phyloP scores from a whole-genome alignment of 2,329 filamentous ascomycete genomes.

The Alternaria infectoria region DNA sequence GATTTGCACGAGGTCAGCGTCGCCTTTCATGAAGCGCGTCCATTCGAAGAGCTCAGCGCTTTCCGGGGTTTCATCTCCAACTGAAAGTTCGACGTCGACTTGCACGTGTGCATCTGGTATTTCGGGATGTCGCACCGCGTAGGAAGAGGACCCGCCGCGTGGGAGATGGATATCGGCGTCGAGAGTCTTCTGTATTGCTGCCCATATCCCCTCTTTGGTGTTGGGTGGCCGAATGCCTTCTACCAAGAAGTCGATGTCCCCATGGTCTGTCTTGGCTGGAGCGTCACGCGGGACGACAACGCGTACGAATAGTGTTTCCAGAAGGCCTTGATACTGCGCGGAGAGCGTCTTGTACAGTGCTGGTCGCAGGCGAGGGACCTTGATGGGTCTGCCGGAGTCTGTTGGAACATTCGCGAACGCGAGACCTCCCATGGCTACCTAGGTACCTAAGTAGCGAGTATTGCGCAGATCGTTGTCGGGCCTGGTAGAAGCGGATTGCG shows the following conservation, averaged over 20 bases:
- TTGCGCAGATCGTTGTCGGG: background rate
- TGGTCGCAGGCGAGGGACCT: constrained; percentile 70
- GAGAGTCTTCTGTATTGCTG: constrained; percentile 51
- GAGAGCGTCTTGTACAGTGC: constrained; percentile 63
- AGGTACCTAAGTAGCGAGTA: background rate
- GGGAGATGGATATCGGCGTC: constrained; percentile 49
- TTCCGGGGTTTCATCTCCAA: constrained; percentile 36
- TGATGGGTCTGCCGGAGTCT: constrained; percentile 53
- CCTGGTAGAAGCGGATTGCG: background rate
- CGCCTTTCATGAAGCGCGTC: constrained; percentile 71
- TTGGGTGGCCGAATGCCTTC: constrained; percentile 17
- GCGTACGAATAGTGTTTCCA: constrained; percentile 60
- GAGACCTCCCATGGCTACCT: constrained; percentile 67
- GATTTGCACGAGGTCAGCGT: constrained; percentile 74
- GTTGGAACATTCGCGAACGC: constrained; percentile 37
- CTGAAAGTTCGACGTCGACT: constrained; percentile 69
- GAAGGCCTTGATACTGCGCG: constrained; percentile 52
- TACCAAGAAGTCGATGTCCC: constrained; percentile 77
- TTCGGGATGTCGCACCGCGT: constrained; percentile 58
- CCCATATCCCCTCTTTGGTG: constrained; percentile 24
- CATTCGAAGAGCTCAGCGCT: constrained; percentile 57
- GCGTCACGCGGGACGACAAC: constrained; percentile 70
- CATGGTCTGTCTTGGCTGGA: constrained; percentile 70
- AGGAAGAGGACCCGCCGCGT: constrained; percentile 40
- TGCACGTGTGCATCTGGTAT: constrained; percentile 61